Base-by-base conservation (phyloP, 148 eudicot species). In the Fallopia convolvulus region DNA sequence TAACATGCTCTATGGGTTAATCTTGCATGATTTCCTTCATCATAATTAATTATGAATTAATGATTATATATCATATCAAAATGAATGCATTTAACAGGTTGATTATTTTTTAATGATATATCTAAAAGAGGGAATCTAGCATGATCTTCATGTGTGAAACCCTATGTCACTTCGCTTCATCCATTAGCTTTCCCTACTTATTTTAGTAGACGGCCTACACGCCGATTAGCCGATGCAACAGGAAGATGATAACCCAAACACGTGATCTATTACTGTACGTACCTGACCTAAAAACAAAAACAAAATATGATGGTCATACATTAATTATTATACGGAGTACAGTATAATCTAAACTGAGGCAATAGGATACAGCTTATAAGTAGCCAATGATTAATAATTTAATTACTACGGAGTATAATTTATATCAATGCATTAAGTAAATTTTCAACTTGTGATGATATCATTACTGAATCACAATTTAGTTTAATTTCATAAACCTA, bases 111-210 rank as follows among this genome's bases (percentile, higher is more conserved):
- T 65, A 65, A 30, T 63, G n/a, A 65, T 30, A 14, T 65, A 30
- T 21, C 32, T 30, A 65, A 65, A 65, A 32, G 41, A 65, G 39
- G 40, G 41, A 65, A 65, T 65, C 70, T 30, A 18, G 11, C 70
- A 65, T 65, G 70, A 65, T 30, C 40, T 65, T 18, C 32, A 23
- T 58, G 65, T 58, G 65, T 58, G 65, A 58, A 58, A 58, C 0
- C 65, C 65, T 58, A 58, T 7, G 65, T 10, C 70, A 65, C 70
- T 65, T 65, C 32, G 70, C 70, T 65, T 65, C 70, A 65, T 65
- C 70, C 2, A 65, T 65, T 30, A 11, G 40, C 70, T 32, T 61
- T 61, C 61, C 61, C 36, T 61, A 61, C 33, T 55, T 21, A 21
- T n/a, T 58, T 7, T 6, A 17, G 30, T 32, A 65, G 70, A 65